Conservation (phyloP, 148 eudicot species). For the Dysphania ambrosioides region DNA sequence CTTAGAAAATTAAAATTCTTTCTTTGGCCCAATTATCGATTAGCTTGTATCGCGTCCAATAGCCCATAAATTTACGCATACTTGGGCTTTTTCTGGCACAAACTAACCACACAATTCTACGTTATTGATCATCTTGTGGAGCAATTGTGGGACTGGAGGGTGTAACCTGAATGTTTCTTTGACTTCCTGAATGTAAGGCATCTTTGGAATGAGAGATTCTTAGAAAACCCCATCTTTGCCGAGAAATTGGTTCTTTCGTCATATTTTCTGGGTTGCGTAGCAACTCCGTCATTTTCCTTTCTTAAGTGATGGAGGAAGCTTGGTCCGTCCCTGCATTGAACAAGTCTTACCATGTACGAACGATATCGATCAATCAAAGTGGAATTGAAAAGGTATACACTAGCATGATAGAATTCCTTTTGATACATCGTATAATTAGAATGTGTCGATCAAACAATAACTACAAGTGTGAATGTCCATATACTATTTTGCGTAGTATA, state of each 20-base stretch:
- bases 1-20: too few species aligned
- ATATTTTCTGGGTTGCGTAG: slow-evolving; percentile 20
- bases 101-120: slow-evolving; percentile 22
- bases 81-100: slow-evolving; percentile 27
- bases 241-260: slow-evolving; percentile 20
- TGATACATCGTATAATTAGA: too few species aligned
- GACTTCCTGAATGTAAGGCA: slow-evolving; percentile 33
- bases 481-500: too few species aligned
- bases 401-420: too few species aligned
- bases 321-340: too few species aligned
- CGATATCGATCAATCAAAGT: too few species aligned
- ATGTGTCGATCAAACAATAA: too few species aligned
- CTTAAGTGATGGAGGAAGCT: slow-evolving; percentile 21
- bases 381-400: too few species aligned
- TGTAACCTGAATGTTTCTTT: slow-evolving; percentile 29
- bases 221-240: slow-evolving; percentile 14
- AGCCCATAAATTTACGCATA: slow-evolving; percentile 31
- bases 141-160: slow-evolving; percentile 28
- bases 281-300: slow-evolving; percentile 37
- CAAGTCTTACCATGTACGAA: too few species aligned
- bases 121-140: slow-evolving; percentile 15
- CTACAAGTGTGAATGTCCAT: too few species aligned
- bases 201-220: slow-evolving; percentile 20
- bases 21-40: too few species aligned
- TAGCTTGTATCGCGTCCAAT: slow-evolving; percentile 15